Evolutionary conservation across 805 yeast species (phyloP).

Genomic region (Cyberlindnera petersonii): DNA sequence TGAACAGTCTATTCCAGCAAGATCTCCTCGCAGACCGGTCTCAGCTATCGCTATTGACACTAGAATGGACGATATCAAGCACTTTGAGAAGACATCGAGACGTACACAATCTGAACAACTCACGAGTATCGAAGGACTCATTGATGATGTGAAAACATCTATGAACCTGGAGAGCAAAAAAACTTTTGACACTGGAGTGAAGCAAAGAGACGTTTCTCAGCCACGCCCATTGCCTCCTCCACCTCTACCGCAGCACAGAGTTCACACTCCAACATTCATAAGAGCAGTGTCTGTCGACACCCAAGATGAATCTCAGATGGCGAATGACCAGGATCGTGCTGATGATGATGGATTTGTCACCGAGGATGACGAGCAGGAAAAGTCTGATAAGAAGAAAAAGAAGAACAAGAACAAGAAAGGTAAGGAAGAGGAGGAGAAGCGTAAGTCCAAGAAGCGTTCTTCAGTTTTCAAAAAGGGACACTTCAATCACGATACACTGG

Average conservation of each 20-base stretch:
- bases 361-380: constrained; percentile 22
- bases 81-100: constrained; percentile 4
- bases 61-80: background rate
- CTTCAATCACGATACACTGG: constrained; percentile 31
- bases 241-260: constrained; percentile 26
- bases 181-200: background rate
- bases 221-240: constrained; percentile 27
- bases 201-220: constrained; percentile 7
- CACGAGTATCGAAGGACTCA: constrained; percentile 11
- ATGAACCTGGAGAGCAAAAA: background rate
- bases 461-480: constrained; percentile 20
- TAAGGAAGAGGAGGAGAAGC: constrained; percentile 9
- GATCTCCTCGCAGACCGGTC: constrained; percentile 29
- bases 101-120: constrained; percentile 15
- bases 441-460: constrained; percentile 8
- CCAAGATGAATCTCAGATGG: too few species aligned
- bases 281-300: background rate
- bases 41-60: constrained; percentile 11
- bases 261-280: constrained; percentile 6
- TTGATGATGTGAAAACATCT: constrained; percentile 9
- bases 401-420: background rate
- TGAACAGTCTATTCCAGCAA: constrained; percentile 26
- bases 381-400: constrained; percentile 1
- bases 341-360: constrained; percentile 27
- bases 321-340: background rate